Conservation (phyloP, 495 filamentous ascomycete species). For the Filosporella fistucella region DNA sequence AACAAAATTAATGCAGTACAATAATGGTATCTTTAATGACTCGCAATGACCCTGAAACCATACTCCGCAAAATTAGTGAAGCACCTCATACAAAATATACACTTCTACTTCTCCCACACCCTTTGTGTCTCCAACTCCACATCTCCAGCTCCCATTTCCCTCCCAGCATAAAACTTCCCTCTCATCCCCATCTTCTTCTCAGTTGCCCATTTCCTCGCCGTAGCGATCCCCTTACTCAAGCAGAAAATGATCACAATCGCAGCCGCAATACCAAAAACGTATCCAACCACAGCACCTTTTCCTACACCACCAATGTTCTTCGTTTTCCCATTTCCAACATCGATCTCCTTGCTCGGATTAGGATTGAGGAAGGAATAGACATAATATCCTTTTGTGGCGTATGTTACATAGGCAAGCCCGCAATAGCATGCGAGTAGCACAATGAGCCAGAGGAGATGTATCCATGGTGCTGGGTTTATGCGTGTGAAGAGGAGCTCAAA, state of each 20-base stretch:
- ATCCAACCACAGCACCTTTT: slow-evolving; percentile 41
- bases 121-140: slow-evolving; percentile 21
- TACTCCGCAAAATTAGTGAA: no score
- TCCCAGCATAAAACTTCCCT: slow-evolving; percentile 36
- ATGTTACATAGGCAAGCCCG: slow-evolving; percentile 67
- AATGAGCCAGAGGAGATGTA: slow-evolving; percentile 53
- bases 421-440: slow-evolving; percentile 67
- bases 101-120: slow-evolving; percentile 20
- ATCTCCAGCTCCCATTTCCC: slow-evolving; percentile 19
- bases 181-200: slow-evolving; percentile 43
- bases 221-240: slow-evolving; percentile 40
- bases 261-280: slow-evolving; percentile 58
- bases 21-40: no score
- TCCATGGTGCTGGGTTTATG: slow-evolving; percentile 50
- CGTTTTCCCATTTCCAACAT: slow-evolving; percentile 36
- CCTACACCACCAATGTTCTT: slow-evolving; percentile 25
- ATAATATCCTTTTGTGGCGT: slow-evolving; percentile 65
- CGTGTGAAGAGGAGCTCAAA: slow-evolving; percentile 68
- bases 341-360: slow-evolving; percentile 24
- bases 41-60: no score
- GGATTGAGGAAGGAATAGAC: slow-evolving; percentile 71
- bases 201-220: slow-evolving; percentile 43
- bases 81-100: no score
- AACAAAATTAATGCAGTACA: no score
- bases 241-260: slow-evolving; percentile 62